Evolutionary conservation across 305 asterid species (phyloP), one percentile per base, ranked within the genome.

Genomic region (Fraxinus sp.): DNA sequence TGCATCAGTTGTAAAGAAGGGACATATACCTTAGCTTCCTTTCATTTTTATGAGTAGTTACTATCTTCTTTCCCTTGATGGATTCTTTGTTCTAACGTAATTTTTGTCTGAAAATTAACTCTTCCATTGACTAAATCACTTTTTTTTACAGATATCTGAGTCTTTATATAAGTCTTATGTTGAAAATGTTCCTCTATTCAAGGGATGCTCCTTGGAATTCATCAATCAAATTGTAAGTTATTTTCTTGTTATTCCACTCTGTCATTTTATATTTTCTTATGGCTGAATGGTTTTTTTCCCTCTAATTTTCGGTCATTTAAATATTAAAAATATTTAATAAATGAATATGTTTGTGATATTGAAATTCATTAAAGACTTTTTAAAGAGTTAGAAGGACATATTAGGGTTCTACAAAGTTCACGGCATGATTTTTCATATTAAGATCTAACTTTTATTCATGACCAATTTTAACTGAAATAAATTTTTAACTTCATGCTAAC

Each of bases 191-290:
- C 87, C 91, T 76, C 94, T 94, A 85, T 95, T 95, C 90, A 88
- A 86, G 68, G 97, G 89, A 66, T 95, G 99, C 84, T 92, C 97
- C 81, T 77, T 88, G 1, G 99, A 94, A 74, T 95, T 94, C 86
- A 90, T 94, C 86, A 93, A 90, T 84, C 97, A 95, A 87, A 92
- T 92, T 28, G 98, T 95, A 90, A 93, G 98, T 85, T 66, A 36
- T 20, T 79, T 71, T 66, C 71, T 75, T 71, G 41, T 70, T 41
- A 37, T 66, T 28, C 39, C 22, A 74, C 13, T 20, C 13, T 14
- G 46, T 49, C 70, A 26, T 49, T 78, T 55, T 14, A 57, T 66
- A 32, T 28, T 3, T 36, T 26, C 35, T 37, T 55, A 37, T 28
- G 36, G n/a, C 36, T 55, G 18, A 18, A 79, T 73, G 33, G 11